Base-by-base conservation (phyloP, 345 rosid species). In the Limnanthes douglasii region DNA sequence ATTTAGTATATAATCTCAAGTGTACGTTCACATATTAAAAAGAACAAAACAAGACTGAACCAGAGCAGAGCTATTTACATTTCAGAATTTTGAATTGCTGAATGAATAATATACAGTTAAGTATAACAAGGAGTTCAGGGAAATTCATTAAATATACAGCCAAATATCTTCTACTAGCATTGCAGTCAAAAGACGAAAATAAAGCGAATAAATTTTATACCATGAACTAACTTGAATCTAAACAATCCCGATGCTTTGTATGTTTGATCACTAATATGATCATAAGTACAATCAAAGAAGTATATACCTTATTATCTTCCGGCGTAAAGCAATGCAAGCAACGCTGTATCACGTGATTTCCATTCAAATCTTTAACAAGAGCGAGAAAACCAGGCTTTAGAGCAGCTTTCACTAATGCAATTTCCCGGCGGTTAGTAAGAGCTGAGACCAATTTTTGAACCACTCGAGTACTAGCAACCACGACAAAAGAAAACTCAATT, bases 311-410 rank as follows among this genome's bases (percentile, higher is more conserved):
- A 34, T 66, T 69, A 40, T 76, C 74, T 51, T 66, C 64, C 43
- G 53, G 43, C 30, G 45, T 41, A 48, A 76, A 62, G 43, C 69
- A 69, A 19, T 61, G 66, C 59, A 76, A 66, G 64, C 86, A 76
- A 18, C 75, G 77, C 53, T 76, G 81, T 4, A 69, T 55, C 3
- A 76, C 81, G 53, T 76, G 86, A 44, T 76, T 76, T 22, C 86
- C 81, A 45, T 76, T 69, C 47, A 69, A 54, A 35, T 76, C 77
- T 49, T 46, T 64, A 31, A 62, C 53, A 20, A 76, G 74, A 46
- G 53, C 54, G 13, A 64, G 51, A 53, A 72, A 56, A 13, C 86
- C 86, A 43, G 72, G 68, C 25, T 53, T 59, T 43, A 76, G 45
- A 14, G 75, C 72, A 32, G 61, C 34, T 22, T 56, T 39, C 40